phyloP scores from a whole-genome alignment of 139 green algal species.

The Chlamydomonas applanata region DNA sequence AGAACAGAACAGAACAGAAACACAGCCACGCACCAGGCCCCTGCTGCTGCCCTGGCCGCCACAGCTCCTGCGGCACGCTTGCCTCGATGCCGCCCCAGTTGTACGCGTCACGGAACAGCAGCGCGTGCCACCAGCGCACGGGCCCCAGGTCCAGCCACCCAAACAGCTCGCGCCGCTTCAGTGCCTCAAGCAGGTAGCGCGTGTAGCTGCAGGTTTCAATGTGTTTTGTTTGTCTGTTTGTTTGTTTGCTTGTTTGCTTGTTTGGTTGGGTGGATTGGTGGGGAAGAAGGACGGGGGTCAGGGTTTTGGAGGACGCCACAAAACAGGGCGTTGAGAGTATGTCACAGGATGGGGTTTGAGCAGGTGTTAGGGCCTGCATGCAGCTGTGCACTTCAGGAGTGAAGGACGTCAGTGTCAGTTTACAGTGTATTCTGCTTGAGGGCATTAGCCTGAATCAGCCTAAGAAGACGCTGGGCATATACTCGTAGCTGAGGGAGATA shows the following conservation, averaged over 20 bases:
- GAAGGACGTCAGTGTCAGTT: too few relatives aligned
- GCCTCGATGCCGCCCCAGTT: conserved; percentile 61
- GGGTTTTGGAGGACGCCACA: neutral
- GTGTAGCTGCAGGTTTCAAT: conserved; percentile 59
- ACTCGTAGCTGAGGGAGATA: too few relatives aligned
- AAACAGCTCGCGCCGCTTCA: conserved; percentile 74
- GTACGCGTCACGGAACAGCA: conserved; percentile 80
- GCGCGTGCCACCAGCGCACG: conserved; percentile 69
- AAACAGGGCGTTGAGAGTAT: too few relatives aligned
- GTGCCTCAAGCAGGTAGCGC: conserved; percentile 78
- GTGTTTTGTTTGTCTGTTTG: too few relatives aligned
- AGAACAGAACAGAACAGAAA: too few relatives aligned
- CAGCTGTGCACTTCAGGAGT: too few relatives aligned
- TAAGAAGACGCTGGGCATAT: too few relatives aligned
- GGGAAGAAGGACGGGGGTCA: neutral
- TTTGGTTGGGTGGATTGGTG: neutral
- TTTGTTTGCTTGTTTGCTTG: too few relatives aligned
- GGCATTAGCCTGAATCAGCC: too few relatives aligned
- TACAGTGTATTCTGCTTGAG: too few relatives aligned
- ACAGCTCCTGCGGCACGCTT: neutral
- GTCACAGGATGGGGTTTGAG: too few relatives aligned
- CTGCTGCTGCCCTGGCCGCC: conserved; percentile 1
- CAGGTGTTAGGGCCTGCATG: too few relatives aligned
- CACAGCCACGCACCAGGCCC: neutral
- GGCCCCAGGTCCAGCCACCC: conserved; percentile 72